Evolutionary conservation across 176 grass and related monocot genomes (phyloP), one percentile per base, ranked within the genome.

Genomic region (Saccharum spontaneum): DNA sequence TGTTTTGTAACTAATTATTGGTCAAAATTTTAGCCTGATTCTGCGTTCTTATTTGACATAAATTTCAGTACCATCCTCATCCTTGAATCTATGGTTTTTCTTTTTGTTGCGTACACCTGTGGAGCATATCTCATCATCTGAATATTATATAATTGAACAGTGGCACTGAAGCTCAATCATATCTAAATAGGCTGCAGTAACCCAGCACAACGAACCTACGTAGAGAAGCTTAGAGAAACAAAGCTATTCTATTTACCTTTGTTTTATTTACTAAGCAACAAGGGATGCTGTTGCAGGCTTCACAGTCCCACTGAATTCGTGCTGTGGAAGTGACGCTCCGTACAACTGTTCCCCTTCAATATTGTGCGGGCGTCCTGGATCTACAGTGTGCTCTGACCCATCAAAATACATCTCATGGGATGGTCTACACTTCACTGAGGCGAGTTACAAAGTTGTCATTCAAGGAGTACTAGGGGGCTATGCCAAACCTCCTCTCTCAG

Each of bases 391-490:
- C 67, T 34, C 86, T 40, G 79, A 97, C 39, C 89, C 94, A 59
- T 97, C 91, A 36, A 90, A 84, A 73, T 97, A 97, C 78, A 79
- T 89, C 54, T 97, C 94, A 71, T 97, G 94, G 94, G 94, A 97
- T 78, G 91, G 94, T 17, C 86, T 97, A 34, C 94, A 97, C 85
- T 91, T 97, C 76, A 97, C 94, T 0, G 94, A 97, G 66, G 87
- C 91, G 12, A 87, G 85, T 48, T 97, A 97, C 69, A 94, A 91
- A 79, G 67, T 94, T 34, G 77, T 97, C 39, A 90, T 93, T 80
- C 91, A 92, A 73, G 91, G 89, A 45, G 84, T 97, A 40, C 69
- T 97, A 54, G 94, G 94, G 48, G 85, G 87, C 30, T 92, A 97
- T 75, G 91, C 91, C 63, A n/a, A 22, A 73, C 94, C 94, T 64